These are phyloP conservation scores for Populus euphratica DNA, from an alignment of 345 rosid genomes.

Conservation along the genomic window DNA sequence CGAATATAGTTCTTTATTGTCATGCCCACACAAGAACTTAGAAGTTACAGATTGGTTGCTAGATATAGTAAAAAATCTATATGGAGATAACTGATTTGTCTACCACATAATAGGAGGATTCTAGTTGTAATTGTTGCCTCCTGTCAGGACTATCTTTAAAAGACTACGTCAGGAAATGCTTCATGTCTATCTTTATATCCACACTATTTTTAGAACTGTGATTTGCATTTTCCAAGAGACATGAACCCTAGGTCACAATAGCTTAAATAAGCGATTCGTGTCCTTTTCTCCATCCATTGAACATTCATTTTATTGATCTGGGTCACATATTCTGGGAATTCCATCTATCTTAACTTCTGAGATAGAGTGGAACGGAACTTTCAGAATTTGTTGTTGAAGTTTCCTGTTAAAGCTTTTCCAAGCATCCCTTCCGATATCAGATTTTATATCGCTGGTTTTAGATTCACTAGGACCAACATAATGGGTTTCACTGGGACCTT, in stretches of 20 bases:
- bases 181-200: background rate
- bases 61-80: background rate
- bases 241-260: background rate
- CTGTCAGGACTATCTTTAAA: background rate
- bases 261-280: background rate
- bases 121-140: background rate
- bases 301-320: constrained; percentile 1
- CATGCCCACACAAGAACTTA: background rate
- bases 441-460: background rate
- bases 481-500: constrained; percentile 62
- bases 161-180: background rate
- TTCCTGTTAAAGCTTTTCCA: background rate
- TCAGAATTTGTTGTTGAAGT: background rate
- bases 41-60: background rate
- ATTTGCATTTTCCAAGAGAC: background rate
- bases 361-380: constrained; percentile 3
- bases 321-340: background rate
- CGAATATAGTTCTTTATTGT: background rate
- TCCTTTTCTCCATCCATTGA: constrained; percentile 4
- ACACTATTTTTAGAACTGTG: background rate
- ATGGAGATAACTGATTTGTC: background rate
- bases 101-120: background rate
- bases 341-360: constrained; percentile 12
- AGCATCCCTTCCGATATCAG: background rate
- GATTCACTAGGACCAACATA: background rate